phyloP scores from a whole-genome alignment of 768 basidiomycete species.

The Lentinula raphanica region DNA sequence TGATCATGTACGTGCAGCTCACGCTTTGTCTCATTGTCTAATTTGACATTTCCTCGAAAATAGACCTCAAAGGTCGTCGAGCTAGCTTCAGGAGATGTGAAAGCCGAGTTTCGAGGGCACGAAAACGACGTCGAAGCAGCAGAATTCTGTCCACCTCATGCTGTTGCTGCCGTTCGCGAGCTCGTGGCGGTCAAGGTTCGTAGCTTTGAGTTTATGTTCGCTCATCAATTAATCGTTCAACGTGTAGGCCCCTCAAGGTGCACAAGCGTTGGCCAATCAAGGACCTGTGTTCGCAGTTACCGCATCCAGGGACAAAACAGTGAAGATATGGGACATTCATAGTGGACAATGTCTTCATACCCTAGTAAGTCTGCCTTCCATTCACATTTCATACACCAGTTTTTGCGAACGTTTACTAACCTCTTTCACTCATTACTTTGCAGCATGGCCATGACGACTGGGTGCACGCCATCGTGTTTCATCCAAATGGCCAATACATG shows the following conservation, averaged over 20 bases:
- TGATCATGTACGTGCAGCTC: slow-evolving; percentile 49
- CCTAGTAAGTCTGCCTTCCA: slow-evolving; percentile 33
- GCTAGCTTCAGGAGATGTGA: slow-evolving; percentile 52
- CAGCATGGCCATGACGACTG: slow-evolving; percentile 61
- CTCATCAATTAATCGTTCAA: slow-evolving; percentile 7
- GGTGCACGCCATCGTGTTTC: slow-evolving; percentile 66
- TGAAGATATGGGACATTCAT: slow-evolving; percentile 68
- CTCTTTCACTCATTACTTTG: slow-evolving; percentile 1
- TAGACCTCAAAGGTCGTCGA: slow-evolving; percentile 67
- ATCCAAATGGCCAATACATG: slow-evolving; percentile 66
- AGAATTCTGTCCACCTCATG: slow-evolving; percentile 56
- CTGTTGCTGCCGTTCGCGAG: slow-evolving; percentile 56
- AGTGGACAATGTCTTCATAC: slow-evolving; percentile 60
- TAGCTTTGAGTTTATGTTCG: neutral
- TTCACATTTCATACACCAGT: neutral
- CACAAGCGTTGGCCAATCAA: slow-evolving; percentile 17
- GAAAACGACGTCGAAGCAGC: slow-evolving; percentile 66
- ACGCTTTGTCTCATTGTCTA: too few species aligned
- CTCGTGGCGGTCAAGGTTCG: slow-evolving; percentile 50
- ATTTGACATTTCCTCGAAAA: too few species aligned
- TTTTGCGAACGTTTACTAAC: neutral
- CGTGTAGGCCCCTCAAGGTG: slow-evolving; percentile 8
- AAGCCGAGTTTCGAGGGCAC: slow-evolving; percentile 65
- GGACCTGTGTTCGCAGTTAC: slow-evolving; percentile 52
- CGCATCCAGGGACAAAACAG: slow-evolving; percentile 67